Evolutionary conservation across 2,329 filamentous ascomycete species (phyloP).

Genomic region (Pseudopyricularia javanii): DNA sequence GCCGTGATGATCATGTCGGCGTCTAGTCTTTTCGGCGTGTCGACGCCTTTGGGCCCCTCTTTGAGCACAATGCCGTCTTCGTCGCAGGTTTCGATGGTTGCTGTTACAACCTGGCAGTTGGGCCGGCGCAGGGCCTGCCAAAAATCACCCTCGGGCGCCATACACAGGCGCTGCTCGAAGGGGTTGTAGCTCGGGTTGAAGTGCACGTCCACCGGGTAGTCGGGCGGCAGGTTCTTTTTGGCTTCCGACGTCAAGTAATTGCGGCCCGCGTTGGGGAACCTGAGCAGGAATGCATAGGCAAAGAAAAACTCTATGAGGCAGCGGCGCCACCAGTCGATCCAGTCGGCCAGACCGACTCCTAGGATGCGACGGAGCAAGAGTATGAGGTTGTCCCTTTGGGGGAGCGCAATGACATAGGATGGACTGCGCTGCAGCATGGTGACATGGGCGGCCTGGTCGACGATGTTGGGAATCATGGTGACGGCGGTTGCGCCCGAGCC

Average conservation of each 20-base stretch:
- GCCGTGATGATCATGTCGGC: conserved; percentile 55
- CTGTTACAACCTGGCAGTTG: conserved; percentile 29
- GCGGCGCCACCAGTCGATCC: conserved; percentile 34
- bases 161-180: conserved; percentile 65
- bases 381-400: conserved; percentile 24
- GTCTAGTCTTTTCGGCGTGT: conserved; percentile 18
- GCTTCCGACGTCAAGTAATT: conserved; percentile 32
- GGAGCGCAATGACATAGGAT: conserved; percentile 50
- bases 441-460: conserved; percentile 49
- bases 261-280: conserved; percentile 37
- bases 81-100: conserved; percentile 30
- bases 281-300: conserved; percentile 31
- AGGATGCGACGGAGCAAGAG: conserved; percentile 26
- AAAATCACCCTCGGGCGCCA: conserved; percentile 47
- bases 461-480: conserved; percentile 61
- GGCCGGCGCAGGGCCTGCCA: conserved; percentile 24
- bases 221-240: conserved; percentile 36
- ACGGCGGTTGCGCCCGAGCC: conserved; percentile 71
- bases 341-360: conserved; percentile 31
- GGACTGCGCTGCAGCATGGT: conserved; percentile 78
- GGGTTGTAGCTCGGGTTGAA: conserved; percentile 54
- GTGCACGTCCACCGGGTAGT: conserved; percentile 43
- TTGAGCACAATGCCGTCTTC: conserved; percentile 27
- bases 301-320: conserved; percentile 33
- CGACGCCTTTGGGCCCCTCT: conserved; percentile 16